Evolutionary conservation across 2,329 filamentous ascomycete genomes (phyloP).

Genomic region (Pseudogymnoascus sp.): DNA sequence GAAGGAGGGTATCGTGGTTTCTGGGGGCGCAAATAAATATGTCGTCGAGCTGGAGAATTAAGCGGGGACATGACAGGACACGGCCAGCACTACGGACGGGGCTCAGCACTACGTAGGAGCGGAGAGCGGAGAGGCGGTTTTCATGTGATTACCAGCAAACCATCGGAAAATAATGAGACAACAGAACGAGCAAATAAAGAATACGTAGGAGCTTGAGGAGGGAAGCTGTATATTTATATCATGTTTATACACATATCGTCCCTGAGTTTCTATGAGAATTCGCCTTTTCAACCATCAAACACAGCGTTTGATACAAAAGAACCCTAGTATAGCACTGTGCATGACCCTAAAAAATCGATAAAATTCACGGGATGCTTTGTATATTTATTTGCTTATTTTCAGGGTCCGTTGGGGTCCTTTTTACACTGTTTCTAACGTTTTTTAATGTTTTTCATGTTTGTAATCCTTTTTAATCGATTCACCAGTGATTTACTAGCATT

Average conservation of each 20-base stretch:
- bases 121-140: not conserved
- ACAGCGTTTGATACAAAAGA: not conserved
- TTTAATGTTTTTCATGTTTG: not conserved
- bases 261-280: not conserved
- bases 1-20: not conserved
- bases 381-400: not conserved
- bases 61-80: not conserved
- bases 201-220: not conserved
- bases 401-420: not conserved
- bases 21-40: not conserved
- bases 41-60: slow-evolving; percentile 2
- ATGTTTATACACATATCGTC: not conserved
- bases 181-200: not conserved
- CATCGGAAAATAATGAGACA: not conserved
- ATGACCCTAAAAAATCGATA: not conserved
- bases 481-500: not conserved
- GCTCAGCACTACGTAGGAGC: not conserved
- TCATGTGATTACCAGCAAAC: not conserved
- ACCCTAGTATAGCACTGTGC: not conserved
- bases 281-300: not conserved
- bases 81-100: not conserved
- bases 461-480: not conserved
- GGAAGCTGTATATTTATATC: not conserved
- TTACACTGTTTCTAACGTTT: not conserved
- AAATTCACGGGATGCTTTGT: not conserved